phyloP scores from a whole-genome alignment of 768 basidiomycete species.

The Kwoniella sp. region DNA sequence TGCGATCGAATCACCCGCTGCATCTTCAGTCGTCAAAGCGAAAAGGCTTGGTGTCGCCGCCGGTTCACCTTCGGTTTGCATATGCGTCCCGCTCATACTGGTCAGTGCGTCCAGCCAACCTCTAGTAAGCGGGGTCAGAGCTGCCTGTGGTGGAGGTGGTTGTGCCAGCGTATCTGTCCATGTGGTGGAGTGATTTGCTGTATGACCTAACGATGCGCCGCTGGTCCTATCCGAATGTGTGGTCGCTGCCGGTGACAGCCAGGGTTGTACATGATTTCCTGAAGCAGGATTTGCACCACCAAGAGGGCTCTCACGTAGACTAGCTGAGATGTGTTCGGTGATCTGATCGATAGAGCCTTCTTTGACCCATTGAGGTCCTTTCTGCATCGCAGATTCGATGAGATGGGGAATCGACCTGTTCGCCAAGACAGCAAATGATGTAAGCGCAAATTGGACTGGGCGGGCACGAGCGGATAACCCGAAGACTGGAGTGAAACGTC shows the following conservation, averaged over 20 bases:
- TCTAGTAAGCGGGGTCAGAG: background rate
- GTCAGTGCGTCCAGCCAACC: background rate
- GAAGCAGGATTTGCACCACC: background rate
- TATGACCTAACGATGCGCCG: too few species aligned
- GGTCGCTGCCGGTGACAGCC: background rate
- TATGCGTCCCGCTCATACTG: background rate
- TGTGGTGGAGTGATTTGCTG: too few species aligned
- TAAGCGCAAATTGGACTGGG: too few species aligned
- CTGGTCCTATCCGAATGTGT: background rate
- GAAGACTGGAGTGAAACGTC: too few species aligned
- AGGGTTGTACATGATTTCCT: background rate
- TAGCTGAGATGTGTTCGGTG: background rate
- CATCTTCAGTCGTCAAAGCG: background rate
- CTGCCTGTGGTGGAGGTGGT: background rate
- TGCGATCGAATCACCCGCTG: background rate
- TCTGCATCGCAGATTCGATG: slow-evolving; percentile 11
- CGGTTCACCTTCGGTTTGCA: too few species aligned
- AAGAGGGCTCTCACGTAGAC: background rate
- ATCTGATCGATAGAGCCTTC: background rate
- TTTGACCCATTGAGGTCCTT: background rate
- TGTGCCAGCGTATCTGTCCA: background rate
- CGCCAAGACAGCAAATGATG: too few species aligned
- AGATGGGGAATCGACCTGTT: slow-evolving; percentile 11
- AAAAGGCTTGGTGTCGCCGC: background rate
- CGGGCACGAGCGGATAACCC: too few species aligned